Conservation (phyloP, 179 eudicot species). For the Amaranthus tricolor region DNA sequence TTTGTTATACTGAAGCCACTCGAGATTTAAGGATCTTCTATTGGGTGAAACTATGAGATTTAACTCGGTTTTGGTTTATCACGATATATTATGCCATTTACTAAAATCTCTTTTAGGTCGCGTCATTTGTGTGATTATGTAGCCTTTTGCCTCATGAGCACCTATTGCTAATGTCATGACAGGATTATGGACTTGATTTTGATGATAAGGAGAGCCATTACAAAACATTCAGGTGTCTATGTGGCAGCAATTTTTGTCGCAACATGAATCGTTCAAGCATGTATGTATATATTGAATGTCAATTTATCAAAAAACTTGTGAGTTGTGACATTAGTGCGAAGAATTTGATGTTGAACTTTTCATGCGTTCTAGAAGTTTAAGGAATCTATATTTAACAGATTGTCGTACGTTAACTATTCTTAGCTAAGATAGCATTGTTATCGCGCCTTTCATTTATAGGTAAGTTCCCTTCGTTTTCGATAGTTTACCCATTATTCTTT, state of each 20-base stretch:
- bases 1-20: background rate
- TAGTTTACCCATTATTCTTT: no score
- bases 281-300: conserved; percentile 34
- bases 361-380: no score
- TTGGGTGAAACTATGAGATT: background rate
- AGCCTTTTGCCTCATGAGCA: conserved; percentile 8
- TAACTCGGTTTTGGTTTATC: background rate
- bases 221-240: conserved; percentile 57
- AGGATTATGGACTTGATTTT: conserved; percentile 79
- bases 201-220: conserved; percentile 55
- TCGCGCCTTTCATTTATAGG: no score
- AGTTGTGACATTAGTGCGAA: background rate
- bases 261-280: conserved; percentile 60
- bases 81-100: background rate
- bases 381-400: no score
- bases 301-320: background rate
- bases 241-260: conserved; percentile 70
- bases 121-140: background rate
- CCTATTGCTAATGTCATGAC: conserved; percentile 17
- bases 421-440: no score
- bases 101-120: background rate
- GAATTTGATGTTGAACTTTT: background rate
- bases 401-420: background rate
- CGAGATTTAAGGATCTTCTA: background rate
- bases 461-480: no score